Evolutionary conservation across 2,329 filamentous ascomycete genomes (phyloP), one percentile per base, ranked within the genome.

Genomic region (Dactylellina haptotyla): DNA sequence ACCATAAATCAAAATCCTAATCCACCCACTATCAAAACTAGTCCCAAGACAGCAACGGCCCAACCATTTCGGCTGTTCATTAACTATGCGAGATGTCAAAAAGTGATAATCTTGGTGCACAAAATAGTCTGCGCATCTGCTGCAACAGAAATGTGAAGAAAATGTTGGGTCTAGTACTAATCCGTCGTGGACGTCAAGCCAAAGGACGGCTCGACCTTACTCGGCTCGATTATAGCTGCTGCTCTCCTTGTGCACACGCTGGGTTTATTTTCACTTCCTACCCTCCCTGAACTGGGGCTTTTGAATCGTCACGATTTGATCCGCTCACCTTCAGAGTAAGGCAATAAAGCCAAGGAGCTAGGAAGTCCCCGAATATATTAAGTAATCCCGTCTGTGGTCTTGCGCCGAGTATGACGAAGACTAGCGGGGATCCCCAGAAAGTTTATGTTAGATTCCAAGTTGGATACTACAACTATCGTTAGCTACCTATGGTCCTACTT

Each of bases 91-190:
- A 32, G 23, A 32, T 30, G 46, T 51, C 46, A 51, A 18, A 30
- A 62, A 51, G 34, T 51, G 30, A 46, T 30, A 50, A 64, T 23
- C 16, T 64, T 39, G n/a, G 45, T 6, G 32, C 32, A 14, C 32
- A 34, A 6, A 34, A 34, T 34, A 6, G 32, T 6, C 6, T 14
- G 6, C 6, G 6, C 14, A 34, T 34, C 32, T 34, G n/a, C n/a
- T n/a, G n/a, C n/a, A n/a, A n/a, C n/a, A n/a, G n/a, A n/a, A n/a
- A n/a, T 34, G 45, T 28, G 10, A 50, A 12, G 45, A 28, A 51
- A 58, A 41, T 43, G 63, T 58, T 67, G 63, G 63, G 45, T 59
- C 63, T 59, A 67, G 26, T 59, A 53, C 63, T 14, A 53, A 67
- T 67, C 43, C 63, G 63, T 67, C 63, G 63, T 53, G 9, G 30